A percentile compares a stretch with the other conserved stretches of the same genome.
Conservation (phyloP, 108 stramenopile genomes). For the Epithemia pelagica region DNA sequence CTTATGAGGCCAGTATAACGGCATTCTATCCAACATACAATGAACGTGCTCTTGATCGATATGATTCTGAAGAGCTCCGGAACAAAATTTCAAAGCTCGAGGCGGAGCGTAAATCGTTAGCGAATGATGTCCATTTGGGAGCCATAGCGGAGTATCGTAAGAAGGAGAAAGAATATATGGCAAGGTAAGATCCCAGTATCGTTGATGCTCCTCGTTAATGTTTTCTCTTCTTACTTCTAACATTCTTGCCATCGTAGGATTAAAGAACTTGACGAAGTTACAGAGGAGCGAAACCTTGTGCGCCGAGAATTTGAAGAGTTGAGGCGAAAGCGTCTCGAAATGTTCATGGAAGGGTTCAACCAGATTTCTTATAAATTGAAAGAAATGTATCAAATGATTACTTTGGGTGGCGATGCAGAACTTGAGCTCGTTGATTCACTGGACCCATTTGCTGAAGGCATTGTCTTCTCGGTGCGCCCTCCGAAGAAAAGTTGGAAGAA, state of each 20-base stretch:
- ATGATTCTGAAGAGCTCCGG: conserved; percentile 55
- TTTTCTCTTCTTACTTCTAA: not conserved
- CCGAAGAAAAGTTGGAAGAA: conserved; percentile 99
- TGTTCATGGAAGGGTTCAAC: conserved; percentile 98
- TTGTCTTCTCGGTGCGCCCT: conserved; percentile 96
- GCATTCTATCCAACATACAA: conserved; percentile 37
- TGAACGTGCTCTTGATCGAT: conserved; percentile 49
- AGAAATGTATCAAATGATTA: conserved; percentile 99
- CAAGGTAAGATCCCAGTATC: conserved; percentile 49
- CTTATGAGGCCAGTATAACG: not conserved
- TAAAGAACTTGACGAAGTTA: conserved; percentile 86
- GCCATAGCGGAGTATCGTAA: conserved; percentile 90
- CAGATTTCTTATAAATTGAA: conserved; percentile 94
- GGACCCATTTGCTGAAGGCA: conserved; percentile 98
- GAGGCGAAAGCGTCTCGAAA: conserved; percentile 89
- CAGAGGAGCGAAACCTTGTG: conserved; percentile 73
- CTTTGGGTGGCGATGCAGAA: conserved; percentile 98
- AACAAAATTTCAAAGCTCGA: conserved; percentile 67
- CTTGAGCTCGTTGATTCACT: conserved; percentile 97
- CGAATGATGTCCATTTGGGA: conserved; percentile 89
- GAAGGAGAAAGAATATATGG: conserved; percentile 86
- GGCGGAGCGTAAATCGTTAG: conserved; percentile 66
- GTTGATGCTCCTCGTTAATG: not conserved
- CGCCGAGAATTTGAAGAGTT: conserved; percentile 87
- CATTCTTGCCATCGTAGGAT: conserved; percentile 38